These are phyloP conservation scores for Naganishia liquefaciens DNA, from an alignment of 1,284 basidiomycete species.

Conservation along the genomic window DNA sequence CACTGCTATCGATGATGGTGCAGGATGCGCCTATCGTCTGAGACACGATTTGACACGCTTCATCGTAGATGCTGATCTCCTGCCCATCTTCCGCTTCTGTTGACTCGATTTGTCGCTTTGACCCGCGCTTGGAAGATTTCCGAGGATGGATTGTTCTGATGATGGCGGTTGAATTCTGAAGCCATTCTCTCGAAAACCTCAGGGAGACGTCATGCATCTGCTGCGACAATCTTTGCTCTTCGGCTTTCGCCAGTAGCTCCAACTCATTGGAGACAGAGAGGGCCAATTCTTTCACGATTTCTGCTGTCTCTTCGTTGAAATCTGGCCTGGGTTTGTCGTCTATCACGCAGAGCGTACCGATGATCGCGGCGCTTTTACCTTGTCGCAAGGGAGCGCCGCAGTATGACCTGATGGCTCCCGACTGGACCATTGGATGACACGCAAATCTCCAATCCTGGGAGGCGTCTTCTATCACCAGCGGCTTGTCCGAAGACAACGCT, in stretches of 20 bases:
- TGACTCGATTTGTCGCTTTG: slow-evolving; percentile 6
- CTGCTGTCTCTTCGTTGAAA: slow-evolving; percentile 33
- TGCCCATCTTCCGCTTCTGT: background rate
- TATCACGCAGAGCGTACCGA: slow-evolving; percentile 40
- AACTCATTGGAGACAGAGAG: slow-evolving; percentile 42
- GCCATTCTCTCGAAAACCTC: slow-evolving; percentile 45
- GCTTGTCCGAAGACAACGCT: slow-evolving; percentile 36
- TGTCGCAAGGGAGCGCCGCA: slow-evolving; percentile 40
- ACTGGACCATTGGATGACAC: slow-evolving; percentile 40
- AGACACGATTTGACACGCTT: slow-evolving; percentile 46
- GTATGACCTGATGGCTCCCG: slow-evolving; percentile 36
- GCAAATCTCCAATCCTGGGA: slow-evolving; percentile 42
- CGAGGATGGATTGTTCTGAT: slow-evolving; percentile 12
- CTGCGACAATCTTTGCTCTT: slow-evolving; percentile 35
- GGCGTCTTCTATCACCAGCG: slow-evolving; percentile 38
- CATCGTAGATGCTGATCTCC: slow-evolving; percentile 43
- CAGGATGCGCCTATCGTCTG: slow-evolving; percentile 44
- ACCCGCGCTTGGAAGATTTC: background rate
- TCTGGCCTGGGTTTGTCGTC: slow-evolving; percentile 40
- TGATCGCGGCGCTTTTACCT: slow-evolving; percentile 35
- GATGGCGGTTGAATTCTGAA: slow-evolving; percentile 37
- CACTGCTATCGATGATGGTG: slow-evolving; percentile 44
- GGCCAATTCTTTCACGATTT: slow-evolving; percentile 39
- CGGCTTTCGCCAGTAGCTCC: slow-evolving; percentile 39
- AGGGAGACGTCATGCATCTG: slow-evolving; percentile 48